These are phyloP conservation scores for Cryptosporidium felis DNA, from an alignment of 169 alveolate genomes.

Conservation along the genomic window DNA sequence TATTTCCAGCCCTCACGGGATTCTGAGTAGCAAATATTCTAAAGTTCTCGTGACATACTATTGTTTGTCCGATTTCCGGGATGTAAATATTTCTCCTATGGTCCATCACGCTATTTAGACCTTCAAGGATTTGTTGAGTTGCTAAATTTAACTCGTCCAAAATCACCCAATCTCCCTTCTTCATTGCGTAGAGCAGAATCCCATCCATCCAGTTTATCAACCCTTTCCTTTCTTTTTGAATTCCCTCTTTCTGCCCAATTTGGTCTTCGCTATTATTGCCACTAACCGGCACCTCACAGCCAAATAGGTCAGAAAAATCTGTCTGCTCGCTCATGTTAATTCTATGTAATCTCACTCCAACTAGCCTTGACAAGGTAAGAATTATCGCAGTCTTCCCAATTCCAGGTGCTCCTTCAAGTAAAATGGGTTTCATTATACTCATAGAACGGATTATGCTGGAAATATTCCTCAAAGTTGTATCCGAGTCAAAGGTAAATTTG, in stretches of 20 bases:
- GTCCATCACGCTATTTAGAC: conserved; percentile 97
- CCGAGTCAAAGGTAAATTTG: conserved; percentile 87
- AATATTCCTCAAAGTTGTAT: conserved; percentile 87
- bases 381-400: conserved; percentile 98
- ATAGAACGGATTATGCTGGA: conserved; percentile 90
- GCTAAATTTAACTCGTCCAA: conserved; percentile 99
- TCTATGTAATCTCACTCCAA: conserved; percentile 88
- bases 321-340: conserved; percentile 95
- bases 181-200: conserved; percentile 93
- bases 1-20: conserved; percentile 94
- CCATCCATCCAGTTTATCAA: conserved; percentile 96
- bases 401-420: conserved; percentile 99
- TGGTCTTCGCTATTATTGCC: conserved; percentile 36
- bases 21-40: conserved; percentile 98
- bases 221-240: background rate
- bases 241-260: background rate
- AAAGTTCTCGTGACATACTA: conserved; percentile 93
- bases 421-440: conserved; percentile 88
- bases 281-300: conserved; percentile 87
- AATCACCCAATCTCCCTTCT: conserved; percentile 97
- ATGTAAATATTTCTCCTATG: conserved; percentile 96
- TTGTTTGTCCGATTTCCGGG: conserved; percentile 93
- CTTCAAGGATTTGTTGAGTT: conserved; percentile 98
- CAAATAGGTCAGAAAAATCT: conserved; percentile 92
- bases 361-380: conserved; percentile 86